Conservation (phyloP, 1,139 yeast genomes). For the Yamadazyma kanchanaburiensis region DNA sequence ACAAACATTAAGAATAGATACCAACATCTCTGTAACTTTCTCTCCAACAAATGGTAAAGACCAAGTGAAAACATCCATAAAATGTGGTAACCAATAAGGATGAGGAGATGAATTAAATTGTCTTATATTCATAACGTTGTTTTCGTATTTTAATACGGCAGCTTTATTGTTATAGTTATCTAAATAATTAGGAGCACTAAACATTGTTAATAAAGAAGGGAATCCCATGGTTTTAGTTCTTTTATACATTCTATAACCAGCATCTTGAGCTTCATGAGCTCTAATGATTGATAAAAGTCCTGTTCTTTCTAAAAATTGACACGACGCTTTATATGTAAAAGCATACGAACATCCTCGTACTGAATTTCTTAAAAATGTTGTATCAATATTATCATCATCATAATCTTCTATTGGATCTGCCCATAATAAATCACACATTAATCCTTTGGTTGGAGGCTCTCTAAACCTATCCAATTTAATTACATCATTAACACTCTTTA, state of each 20-base stretch:
- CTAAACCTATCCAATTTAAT: slow-evolving; percentile 71
- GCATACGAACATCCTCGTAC: slow-evolving; percentile 94
- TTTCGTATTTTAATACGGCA: slow-evolving; percentile 87
- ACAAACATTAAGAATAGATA: slow-evolving; percentile 86
- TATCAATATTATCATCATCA: slow-evolving; percentile 61
- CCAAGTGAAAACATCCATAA: slow-evolving; percentile 98
- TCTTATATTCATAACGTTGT: slow-evolving; percentile 90
- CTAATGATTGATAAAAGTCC: slow-evolving; percentile 80
- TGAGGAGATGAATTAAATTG: slow-evolving; percentile 93
- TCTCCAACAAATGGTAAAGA: slow-evolving; percentile 98
- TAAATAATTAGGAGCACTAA: slow-evolving; percentile 93
- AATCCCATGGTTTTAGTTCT: slow-evolving; percentile 86
- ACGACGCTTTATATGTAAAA: slow-evolving; percentile 80
- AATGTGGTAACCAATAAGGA: slow-evolving; percentile 96
- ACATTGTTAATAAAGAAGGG: slow-evolving; percentile 87
- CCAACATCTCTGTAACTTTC: slow-evolving; percentile 89
- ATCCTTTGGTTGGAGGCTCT: slow-evolving; percentile 91
- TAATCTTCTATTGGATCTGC: slow-evolving; percentile 91
- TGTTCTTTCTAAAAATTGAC: slow-evolving; percentile 76
- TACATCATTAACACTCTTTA: slow-evolving; percentile 69
- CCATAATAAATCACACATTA: slow-evolving; percentile 96
- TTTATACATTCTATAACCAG: slow-evolving; percentile 93
- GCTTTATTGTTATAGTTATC: slow-evolving; percentile 95
- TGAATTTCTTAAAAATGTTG: slow-evolving; percentile 58
- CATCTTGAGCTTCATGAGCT: slow-evolving; percentile 98